Conservation (phyloP, 768 basidiomycete species). For the Albatrellus ellisii region DNA sequence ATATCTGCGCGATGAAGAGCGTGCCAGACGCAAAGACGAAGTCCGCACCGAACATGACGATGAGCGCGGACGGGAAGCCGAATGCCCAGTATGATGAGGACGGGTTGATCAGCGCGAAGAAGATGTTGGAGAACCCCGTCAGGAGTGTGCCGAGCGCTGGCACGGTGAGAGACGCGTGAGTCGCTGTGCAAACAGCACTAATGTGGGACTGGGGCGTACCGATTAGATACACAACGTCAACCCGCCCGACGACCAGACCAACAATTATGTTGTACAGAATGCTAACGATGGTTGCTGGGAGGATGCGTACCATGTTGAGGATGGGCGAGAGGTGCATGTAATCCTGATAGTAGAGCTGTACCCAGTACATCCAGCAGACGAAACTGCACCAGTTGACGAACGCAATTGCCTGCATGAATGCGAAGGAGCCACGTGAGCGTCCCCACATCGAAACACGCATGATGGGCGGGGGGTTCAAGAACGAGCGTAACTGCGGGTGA, state of each 20-base stretch:
- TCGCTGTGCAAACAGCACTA: background rate
- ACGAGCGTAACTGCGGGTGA: constrained; percentile 7
- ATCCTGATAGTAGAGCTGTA: constrained; percentile 62
- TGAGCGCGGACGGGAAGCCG: constrained; percentile 53
- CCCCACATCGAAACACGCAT: constrained; percentile 53
- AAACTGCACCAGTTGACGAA: constrained; percentile 54
- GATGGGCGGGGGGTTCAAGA: constrained; percentile 41
- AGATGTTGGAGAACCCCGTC: constrained; percentile 42
- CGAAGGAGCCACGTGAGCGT: constrained; percentile 47
- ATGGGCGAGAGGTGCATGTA: constrained; percentile 43
- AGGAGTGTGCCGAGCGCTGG: constrained; percentile 40
- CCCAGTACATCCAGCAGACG: constrained; percentile 39
- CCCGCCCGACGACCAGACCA: constrained; percentile 39
- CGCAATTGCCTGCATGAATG: constrained; percentile 47
- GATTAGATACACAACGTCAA: constrained; percentile 44
- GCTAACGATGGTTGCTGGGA: constrained; percentile 64
- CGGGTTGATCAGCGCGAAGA: constrained; percentile 58
- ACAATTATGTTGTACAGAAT: constrained; percentile 51
- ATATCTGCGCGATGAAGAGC: constrained; percentile 59
- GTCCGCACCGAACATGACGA: constrained; percentile 65
- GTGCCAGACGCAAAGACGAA: constrained; percentile 66
- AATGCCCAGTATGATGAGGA: constrained; percentile 56
- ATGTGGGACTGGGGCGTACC: constrained; percentile 24
- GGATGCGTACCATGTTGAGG: constrained; percentile 45
- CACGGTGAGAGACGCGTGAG: background rate